These are phyloP conservation scores for Hypoxylon sp. DNA, from an alignment of 2,329 filamentous ascomycete species.

Conservation along the genomic window DNA sequence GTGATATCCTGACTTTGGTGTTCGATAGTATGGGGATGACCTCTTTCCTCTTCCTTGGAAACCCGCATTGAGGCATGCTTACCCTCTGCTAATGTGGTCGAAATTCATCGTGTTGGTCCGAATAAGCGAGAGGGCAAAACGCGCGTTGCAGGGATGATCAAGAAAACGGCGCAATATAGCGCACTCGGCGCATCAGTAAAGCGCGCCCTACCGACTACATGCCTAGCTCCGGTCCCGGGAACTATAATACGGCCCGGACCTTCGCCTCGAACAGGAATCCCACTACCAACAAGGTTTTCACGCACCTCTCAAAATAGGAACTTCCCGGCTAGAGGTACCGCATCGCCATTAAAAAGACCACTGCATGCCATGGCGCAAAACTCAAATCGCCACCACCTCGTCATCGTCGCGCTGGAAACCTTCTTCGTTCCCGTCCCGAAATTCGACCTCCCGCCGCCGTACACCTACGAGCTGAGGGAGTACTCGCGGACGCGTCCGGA, in stretches of 20 bases:
- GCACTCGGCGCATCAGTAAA: neutral
- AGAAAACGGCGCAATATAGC: conserved; percentile 2
- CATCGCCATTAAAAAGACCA: neutral
- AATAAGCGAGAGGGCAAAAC: conserved; percentile 4
- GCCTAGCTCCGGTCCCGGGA: conserved; percentile 32
- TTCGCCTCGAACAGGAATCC: neutral
- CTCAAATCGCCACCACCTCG: conserved; percentile 48
- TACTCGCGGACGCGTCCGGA: conserved; percentile 50
- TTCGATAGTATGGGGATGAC: neutral
- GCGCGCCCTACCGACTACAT: conserved; percentile 37
- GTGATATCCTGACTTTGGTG: neutral
- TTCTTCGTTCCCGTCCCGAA: conserved; percentile 52
- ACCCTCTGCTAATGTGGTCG: neutral
- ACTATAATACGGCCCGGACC: conserved; percentile 22
- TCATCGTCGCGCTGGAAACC: conserved; percentile 56
- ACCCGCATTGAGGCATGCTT: neutral
- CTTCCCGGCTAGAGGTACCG: neutral
- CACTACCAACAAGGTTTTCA: neutral
- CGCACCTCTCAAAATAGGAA: neutral
- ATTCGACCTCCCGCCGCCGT: conserved; percentile 50
- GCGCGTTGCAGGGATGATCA: conserved; percentile 19
- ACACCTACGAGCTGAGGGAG: conserved; percentile 53
- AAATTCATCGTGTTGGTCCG: neutral
- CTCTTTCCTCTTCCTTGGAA: neutral
- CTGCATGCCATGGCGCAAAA: conserved; percentile 15